These are phyloP conservation scores for Lojkania enalia DNA, from an alignment of 2,329 filamentous ascomycete genomes.

Conservation along the genomic window DNA sequence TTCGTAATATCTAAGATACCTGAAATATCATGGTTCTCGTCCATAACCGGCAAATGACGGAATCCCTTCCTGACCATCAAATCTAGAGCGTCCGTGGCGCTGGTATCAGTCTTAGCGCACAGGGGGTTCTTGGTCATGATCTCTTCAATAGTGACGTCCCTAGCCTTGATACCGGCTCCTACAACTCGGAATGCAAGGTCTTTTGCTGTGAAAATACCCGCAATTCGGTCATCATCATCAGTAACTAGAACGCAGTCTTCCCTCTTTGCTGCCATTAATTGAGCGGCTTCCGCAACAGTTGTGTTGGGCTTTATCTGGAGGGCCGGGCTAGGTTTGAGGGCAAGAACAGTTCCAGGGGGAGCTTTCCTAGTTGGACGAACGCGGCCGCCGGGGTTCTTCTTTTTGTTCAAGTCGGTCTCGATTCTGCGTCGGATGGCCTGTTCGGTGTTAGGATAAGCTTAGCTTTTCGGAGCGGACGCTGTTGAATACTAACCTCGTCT, in stretches of 20 bases:
- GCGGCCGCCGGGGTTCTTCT: conserved; percentile 79
- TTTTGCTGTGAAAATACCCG: conserved; percentile 98
- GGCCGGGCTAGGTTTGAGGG: conserved; percentile 90
- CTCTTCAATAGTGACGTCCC: conserved; percentile 88
- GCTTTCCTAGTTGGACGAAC: conserved; percentile 88
- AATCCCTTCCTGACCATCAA: conserved; percentile 99
- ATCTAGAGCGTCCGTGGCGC: conserved; percentile 94
- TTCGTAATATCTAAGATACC: conserved; percentile 98
- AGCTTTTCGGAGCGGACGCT: conserved; percentile 4
- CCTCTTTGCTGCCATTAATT: conserved; percentile 97
- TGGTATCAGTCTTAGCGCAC: conserved; percentile 95
- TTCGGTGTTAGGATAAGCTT: conserved; percentile 21
- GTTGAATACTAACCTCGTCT: conserved; percentile 77
- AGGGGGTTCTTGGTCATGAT: conserved; percentile 99
- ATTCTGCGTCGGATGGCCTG: conserved; percentile 96
- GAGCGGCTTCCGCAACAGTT: conserved; percentile 92
- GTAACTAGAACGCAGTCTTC: conserved; percentile 98
- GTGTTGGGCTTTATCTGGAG: conserved; percentile 96
- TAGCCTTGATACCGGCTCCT: conserved; percentile 84
- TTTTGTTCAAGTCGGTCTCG: conserved; percentile 97
- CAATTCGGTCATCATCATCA: conserved; percentile 95
- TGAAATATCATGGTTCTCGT: conserved; percentile 99
- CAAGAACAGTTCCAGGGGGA: conserved; percentile 92
- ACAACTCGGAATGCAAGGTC: conserved; percentile 97
- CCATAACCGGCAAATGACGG: conserved; percentile 97